Conservation (phyloP, 306 rosid species). For the Psophocarpus tetragonolobus region DNA sequence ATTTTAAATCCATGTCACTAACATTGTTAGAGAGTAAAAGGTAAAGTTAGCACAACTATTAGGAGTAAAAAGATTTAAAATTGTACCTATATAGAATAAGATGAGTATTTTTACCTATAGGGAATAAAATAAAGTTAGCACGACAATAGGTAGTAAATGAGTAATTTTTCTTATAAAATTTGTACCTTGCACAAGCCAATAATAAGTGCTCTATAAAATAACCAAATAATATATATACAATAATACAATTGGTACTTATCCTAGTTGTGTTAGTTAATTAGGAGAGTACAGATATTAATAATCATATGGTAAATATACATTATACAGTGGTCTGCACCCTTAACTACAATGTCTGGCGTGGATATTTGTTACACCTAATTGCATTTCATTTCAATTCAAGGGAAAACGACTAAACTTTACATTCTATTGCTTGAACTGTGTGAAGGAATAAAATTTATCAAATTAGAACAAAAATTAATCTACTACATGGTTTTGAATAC, state of each 20-base stretch:
- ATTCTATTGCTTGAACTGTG: background rate
- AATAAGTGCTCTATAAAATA: constrained; percentile 4
- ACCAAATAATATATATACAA: background rate
- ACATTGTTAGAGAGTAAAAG: no score
- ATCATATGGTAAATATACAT: constrained; percentile 5
- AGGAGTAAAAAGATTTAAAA: no score
- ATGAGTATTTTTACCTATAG: no score
- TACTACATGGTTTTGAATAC: constrained; percentile 14
- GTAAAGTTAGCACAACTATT: no score
- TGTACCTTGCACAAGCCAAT: constrained; percentile 6
- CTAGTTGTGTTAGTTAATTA: background rate
- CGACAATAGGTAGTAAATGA: no score
- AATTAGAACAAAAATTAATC: constrained; percentile 13
- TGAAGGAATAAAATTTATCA: background rate
- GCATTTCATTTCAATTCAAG: background rate
- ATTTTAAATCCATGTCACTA: no score
- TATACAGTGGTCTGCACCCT: constrained; percentile 1
- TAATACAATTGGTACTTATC: background rate
- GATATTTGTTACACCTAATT: background rate
- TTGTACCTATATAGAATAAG: no score
- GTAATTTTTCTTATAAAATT: no score
- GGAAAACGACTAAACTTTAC: background rate
- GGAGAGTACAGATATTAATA: background rate
- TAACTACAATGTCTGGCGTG: background rate
- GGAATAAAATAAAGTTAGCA: no score